Percentiles rank a stretch among this genome's conserved stretches.
Evolutionary conservation across 2,329 filamentous ascomycete genomes (phyloP).

Genomic region (Aspergillus sp.): DNA sequence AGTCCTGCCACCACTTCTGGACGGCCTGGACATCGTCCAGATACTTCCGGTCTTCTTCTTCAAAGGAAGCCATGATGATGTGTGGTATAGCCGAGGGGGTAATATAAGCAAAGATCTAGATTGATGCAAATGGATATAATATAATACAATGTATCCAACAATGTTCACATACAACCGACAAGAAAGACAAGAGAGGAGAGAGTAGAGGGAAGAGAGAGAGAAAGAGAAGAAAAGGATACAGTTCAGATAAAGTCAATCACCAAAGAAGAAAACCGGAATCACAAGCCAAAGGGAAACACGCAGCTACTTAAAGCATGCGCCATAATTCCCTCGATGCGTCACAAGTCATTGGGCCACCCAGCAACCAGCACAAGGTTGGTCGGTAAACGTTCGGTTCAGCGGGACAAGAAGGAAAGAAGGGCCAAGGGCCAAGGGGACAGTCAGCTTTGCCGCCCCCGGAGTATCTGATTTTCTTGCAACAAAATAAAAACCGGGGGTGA

Average conservation of each 20-base stretch:
- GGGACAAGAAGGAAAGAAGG: conserved; percentile 31
- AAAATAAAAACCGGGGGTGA: conserved; percentile 17
- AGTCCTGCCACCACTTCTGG: conserved; percentile 91
- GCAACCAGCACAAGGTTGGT: conserved; percentile 14
- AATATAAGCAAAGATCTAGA: conserved; percentile 4
- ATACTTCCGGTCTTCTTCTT: conserved; percentile 74
- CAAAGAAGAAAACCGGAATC: conserved; percentile 17
- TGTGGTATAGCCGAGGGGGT: conserved; percentile 1
- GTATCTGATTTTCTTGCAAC: too few species aligned
- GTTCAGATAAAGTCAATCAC: background rate
- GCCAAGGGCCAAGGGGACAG: conserved; percentile 18
- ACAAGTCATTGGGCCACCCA: conserved; percentile 17
- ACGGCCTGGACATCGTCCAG: conserved; percentile 81
- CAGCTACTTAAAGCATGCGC: conserved; percentile 37
- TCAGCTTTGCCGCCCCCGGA: conserved; percentile 11
- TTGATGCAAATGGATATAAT: conserved; percentile 11
- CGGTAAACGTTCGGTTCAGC: conserved; percentile 46
- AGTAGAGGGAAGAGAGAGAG: conserved; percentile 8
- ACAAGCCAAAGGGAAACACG: conserved; percentile 31
- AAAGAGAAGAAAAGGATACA: background rate
- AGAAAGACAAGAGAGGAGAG: conserved; percentile 7
- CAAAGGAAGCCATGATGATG: conserved; percentile 46
- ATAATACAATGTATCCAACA: background rate
- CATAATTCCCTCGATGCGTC: conserved; percentile 30
- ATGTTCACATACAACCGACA: background rate